A percentile compares a stretch with the other conserved stretches of the same genome.
Evolutionary conservation across 2,329 filamentous ascomycete species (phyloP).

Genomic region (Mariannaea sp.): DNA sequence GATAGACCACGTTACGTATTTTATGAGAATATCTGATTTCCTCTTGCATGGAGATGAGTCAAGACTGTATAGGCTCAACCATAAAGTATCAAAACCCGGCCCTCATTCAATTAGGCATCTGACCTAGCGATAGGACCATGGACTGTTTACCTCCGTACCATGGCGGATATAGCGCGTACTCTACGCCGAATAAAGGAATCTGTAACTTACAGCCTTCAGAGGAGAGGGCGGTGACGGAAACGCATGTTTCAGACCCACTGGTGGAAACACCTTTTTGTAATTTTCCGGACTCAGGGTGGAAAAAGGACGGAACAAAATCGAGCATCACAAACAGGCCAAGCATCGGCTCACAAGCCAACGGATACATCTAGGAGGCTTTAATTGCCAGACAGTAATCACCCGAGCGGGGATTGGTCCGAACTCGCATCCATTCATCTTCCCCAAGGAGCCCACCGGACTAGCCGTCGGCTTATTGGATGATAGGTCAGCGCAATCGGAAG

Average conservation of each 20-base stretch:
- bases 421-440: conserved; percentile 20
- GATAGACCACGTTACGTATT: no score
- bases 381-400: no score
- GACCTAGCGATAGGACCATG: no score
- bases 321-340: conserved; percentile 4
- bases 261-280: not conserved
- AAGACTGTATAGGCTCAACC: no score
- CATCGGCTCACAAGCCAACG: not conserved
- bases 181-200: not conserved
- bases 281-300: no score
- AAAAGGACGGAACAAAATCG: no score
- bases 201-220: not conserved
- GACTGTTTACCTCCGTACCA: no score
- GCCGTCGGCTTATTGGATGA: conserved; percentile 26
- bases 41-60: no score
- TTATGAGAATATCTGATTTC: no score
- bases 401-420: conserved; percentile 36
- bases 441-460: conserved; percentile 3
- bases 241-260: conserved; percentile 2
- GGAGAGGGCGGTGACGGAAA: not conserved
- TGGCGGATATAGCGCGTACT: no score
- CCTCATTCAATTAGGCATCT: no score
- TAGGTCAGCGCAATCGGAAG: conserved; percentile 35
- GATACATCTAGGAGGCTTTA: conserved; percentile 31
- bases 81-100: no score